Evolutionary conservation across 2,329 filamentous ascomycete species (phyloP), one percentile per base, ranked within the genome.

Genomic region (Aspergillus sp.): DNA sequence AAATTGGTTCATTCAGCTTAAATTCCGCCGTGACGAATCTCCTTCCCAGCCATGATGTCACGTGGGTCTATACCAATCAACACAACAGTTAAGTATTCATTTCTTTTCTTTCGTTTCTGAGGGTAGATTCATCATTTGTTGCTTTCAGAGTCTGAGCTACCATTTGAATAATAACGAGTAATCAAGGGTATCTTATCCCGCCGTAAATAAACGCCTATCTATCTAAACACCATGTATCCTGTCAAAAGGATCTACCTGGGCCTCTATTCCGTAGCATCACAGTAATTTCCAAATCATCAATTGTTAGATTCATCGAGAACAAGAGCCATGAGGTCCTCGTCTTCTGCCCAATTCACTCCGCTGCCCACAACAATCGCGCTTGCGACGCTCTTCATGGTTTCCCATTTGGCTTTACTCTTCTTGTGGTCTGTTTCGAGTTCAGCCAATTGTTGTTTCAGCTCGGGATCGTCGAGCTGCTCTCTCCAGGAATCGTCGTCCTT

Each of bases 351-450:
- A 68, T 96, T 87, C 53, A 95, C 80, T 47, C 91, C 91, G 71
- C 91, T 96, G 3, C 89, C 90, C 5, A 86, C 89, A 47, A 96
- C 83, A 55, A 92, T 82, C 17, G 89, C 90, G 67, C 89, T 89
- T n/a, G 89, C 82, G 42, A 91, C 85, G 22, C 85, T 89, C 76
- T 93, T 95, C 72, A 93, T 84, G 18, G 88, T 85, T 66, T 85
- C 85, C 86, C 87, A 91, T 67, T 83, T 83, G 63, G 86, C 85
- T 60, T 84, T 84, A 69, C 85, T 88, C 20, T 78, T 77, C 65
- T 82, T 86, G 58, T 89, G 75, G 41, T 86, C 81, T 5, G 71
- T 74, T 65, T 91, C 85, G 11, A 88, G 76, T 49, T 75, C 75
- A 36, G 81, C 75, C 24, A 91, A 78, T 69, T 89, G 80, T n/a